Conservation (phyloP, 176 grass and related monocot genomes). For the Tuctoria greenei region DNA sequence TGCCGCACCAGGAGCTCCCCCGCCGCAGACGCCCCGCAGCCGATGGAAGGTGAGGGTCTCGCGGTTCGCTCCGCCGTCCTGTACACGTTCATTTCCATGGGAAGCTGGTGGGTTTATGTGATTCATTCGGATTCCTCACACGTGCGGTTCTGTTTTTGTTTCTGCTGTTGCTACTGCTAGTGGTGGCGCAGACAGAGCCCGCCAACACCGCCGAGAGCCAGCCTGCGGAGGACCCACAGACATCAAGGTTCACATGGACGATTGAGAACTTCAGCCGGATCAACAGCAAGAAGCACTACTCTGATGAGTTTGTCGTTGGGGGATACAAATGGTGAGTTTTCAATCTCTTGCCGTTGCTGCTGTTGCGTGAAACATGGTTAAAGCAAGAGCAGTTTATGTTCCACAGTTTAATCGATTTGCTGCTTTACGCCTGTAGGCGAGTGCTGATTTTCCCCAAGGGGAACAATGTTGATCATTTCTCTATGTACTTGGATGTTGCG, state of each 20-base stretch:
- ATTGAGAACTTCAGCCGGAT: constrained; percentile 86
- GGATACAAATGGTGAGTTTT: constrained; percentile 72
- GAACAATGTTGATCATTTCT: constrained; percentile 92
- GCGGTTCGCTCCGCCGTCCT: neutral
- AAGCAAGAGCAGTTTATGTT: neutral
- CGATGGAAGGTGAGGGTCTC: constrained; percentile 84
- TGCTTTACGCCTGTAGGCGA: constrained; percentile 48
- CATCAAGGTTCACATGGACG: constrained; percentile 83
- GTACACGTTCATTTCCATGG: neutral
- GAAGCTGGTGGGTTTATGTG: constrained; percentile 14
- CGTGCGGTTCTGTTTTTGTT: neutral
- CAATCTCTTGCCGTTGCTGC: neutral
- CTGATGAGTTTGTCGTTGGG: constrained; percentile 72
- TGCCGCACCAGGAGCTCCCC: constrained; percentile 75
- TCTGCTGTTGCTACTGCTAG: constrained; percentile 29
- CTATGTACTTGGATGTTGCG: constrained; percentile 94
- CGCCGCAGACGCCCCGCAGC: constrained; percentile 56
- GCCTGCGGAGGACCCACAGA: constrained; percentile 76
- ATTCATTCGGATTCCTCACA: constrained; percentile 7
- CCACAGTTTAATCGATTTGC: neutral
- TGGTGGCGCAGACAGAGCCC: constrained; percentile 70
- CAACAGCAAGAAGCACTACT: constrained; percentile 92
- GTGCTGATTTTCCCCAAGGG: constrained; percentile 95
- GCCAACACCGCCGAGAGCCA: constrained; percentile 66
- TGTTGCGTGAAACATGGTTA: neutral